Evolutionary conservation across 805 yeast species (phyloP).

Genomic region (Danielia reshetovae): DNA sequence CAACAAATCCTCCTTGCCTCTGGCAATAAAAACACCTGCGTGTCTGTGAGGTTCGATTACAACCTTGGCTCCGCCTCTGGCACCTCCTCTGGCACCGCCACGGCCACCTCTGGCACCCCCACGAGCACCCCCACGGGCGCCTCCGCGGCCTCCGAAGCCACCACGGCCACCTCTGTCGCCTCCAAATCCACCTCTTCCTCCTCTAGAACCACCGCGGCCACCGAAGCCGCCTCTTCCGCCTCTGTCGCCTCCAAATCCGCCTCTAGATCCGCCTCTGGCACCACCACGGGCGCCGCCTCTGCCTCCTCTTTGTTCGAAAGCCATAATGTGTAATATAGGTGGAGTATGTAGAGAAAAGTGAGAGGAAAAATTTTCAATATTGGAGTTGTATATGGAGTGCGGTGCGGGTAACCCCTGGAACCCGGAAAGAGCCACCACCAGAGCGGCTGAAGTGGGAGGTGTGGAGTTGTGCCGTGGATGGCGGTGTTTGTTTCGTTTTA

Average conservation of each 20-base stretch:
- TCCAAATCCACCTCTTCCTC: slow-evolving; percentile 23
- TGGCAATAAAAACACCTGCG: slow-evolving; percentile 97
- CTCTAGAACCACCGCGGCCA: slow-evolving; percentile 41
- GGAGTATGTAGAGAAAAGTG: slow-evolving; percentile 2
- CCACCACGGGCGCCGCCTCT: slow-evolving; percentile 18
- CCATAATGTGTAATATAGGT: slow-evolving; percentile 14
- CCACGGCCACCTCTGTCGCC: slow-evolving; percentile 46
- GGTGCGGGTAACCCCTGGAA: slow-evolving; percentile 16
- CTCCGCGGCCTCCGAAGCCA: slow-evolving; percentile 30
- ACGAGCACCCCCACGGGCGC: slow-evolving; percentile 29
- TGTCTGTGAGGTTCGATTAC: slow-evolving; percentile 98
- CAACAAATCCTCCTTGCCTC: slow-evolving; percentile 98
- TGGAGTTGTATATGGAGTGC: slow-evolving; percentile 12
- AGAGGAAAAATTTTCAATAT: slow-evolving; percentile 11
- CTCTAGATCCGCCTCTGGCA: slow-evolving; percentile 32
- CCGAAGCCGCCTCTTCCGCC: slow-evolving; percentile 27
- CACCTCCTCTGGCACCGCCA: slow-evolving; percentile 78
- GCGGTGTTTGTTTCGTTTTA: neutral
- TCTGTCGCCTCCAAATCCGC: slow-evolving; percentile 53
- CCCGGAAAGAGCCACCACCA: too few species aligned
- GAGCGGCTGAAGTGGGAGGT: too few species aligned
- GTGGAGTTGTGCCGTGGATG: neutral
- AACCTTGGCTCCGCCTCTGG: slow-evolving; percentile 90
- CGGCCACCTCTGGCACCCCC: slow-evolving; percentile 39
- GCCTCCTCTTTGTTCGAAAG: slow-evolving; percentile 18